Percentiles rank a stretch among this genome's conserved stretches.
Evolutionary conservation across 2,329 filamentous ascomycete species (phyloP).

Genomic region (Aureobasidium sp.): DNA sequence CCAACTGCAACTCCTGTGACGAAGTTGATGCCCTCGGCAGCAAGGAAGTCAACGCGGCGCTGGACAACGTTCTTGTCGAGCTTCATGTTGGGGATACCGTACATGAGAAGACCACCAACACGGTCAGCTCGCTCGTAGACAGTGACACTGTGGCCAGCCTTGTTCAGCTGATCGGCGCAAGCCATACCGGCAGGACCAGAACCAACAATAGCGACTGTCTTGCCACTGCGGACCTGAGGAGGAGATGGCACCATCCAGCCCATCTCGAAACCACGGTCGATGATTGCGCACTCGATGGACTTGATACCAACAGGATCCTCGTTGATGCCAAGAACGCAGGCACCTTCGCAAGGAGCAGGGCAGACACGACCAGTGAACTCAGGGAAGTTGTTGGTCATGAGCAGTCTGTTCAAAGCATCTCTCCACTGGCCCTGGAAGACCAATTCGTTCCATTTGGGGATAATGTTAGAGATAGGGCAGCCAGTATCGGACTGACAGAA

Average conservation of each 20-base stretch:
- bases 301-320: slow-evolving; percentile 97
- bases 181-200: slow-evolving; percentile 90
- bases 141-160: slow-evolving; percentile 78
- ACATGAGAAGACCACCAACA: slow-evolving; percentile 88
- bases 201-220: slow-evolving; percentile 81
- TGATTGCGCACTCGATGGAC: slow-evolving; percentile 95
- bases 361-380: slow-evolving; percentile 97
- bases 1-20: slow-evolving; percentile 72
- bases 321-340: slow-evolving; percentile 92
- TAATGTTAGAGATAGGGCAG: slow-evolving; percentile 95
- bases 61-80: slow-evolving; percentile 96
- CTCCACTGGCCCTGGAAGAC: slow-evolving; percentile 73
- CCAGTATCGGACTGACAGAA: slow-evolving; percentile 97
- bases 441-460: slow-evolving; percentile 92
- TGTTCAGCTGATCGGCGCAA: slow-evolving; percentile 88
- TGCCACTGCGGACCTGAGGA: slow-evolving; percentile 74
- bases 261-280: slow-evolving; percentile 95
- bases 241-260: slow-evolving; percentile 90
- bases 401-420: slow-evolving; percentile 80
- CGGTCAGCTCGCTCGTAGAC: slow-evolving; percentile 92
- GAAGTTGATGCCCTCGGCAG: slow-evolving; percentile 77
- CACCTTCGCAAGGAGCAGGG: slow-evolving; percentile 91
- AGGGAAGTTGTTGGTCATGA: slow-evolving; percentile 98
- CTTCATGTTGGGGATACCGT: slow-evolving; percentile 99
- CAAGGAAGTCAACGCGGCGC: slow-evolving; percentile 92